These are phyloP conservation scores for Tuber aestivum DNA, from an alignment of 495 filamentous ascomycete genomes.

Conservation along the genomic window DNA sequence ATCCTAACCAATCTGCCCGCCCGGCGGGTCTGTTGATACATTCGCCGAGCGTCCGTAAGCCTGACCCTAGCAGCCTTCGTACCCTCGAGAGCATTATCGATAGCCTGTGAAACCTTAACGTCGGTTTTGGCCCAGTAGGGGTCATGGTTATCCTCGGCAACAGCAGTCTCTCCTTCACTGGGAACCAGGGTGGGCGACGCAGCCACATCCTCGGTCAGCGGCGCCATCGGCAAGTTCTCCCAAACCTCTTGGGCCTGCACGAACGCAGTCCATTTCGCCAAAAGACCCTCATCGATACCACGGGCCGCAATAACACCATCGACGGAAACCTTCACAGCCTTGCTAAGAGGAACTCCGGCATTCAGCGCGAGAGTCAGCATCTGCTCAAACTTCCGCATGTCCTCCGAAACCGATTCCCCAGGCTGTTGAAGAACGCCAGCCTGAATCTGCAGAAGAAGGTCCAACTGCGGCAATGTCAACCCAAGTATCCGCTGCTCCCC, in stretches of 20 bases:
- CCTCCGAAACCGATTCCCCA: slow-evolving; percentile 29
- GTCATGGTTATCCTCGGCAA: slow-evolving; percentile 72
- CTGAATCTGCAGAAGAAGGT: slow-evolving; percentile 59
- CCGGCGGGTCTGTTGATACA: slow-evolving; percentile 87
- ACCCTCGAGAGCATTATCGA: slow-evolving; percentile 75
- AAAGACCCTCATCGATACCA: slow-evolving; percentile 48
- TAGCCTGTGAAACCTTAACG: slow-evolving; percentile 81
- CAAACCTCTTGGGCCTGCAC: slow-evolving; percentile 35
- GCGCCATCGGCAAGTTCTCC: slow-evolving; percentile 34
- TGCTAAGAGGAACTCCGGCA: slow-evolving; percentile 25
- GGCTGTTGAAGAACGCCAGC: slow-evolving; percentile 48
- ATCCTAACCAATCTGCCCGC: slow-evolving; percentile 87
- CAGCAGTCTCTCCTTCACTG: slow-evolving; percentile 41
- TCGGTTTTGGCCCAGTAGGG: slow-evolving; percentile 85
- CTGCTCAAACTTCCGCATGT: slow-evolving; percentile 35
- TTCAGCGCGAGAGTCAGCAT: slow-evolving; percentile 34
- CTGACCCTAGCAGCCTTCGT: slow-evolving; percentile 60
- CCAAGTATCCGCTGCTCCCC: slow-evolving; percentile 38
- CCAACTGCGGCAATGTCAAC: slow-evolving; percentile 54
- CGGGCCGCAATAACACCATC: slow-evolving; percentile 24
- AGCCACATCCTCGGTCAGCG: slow-evolving; percentile 14
- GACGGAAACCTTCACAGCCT: slow-evolving; percentile 20
- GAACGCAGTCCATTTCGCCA: slow-evolving; percentile 43
- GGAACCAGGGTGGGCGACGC: slow-evolving; percentile 28
- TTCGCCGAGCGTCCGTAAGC: slow-evolving; percentile 71